Conservation (phyloP, 2,329 filamentous ascomycete genomes). For the Penicillium olsonii region DNA sequence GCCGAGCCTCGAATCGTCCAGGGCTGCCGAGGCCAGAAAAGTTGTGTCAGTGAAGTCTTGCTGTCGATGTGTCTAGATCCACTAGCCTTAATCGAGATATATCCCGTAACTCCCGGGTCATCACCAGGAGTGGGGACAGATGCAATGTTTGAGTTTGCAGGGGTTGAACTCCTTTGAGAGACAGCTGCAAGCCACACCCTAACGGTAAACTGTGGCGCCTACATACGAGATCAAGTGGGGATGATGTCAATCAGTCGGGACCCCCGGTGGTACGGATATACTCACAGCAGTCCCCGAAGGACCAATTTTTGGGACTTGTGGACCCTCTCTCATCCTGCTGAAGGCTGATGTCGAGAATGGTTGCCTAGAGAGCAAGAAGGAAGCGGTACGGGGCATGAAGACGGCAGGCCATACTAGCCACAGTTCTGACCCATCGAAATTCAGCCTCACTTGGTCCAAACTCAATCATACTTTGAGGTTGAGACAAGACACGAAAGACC, state of each 20-base stretch:
- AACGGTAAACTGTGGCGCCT: slow-evolving; percentile 24
- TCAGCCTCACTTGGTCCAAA: slow-evolving; percentile 15
- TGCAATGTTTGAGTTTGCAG: slow-evolving; percentile 15
- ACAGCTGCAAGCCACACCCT: slow-evolving; percentile 20
- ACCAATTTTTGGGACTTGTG: neutral
- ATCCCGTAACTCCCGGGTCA: neutral
- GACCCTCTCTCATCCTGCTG: neutral
- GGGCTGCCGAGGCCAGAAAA: neutral
- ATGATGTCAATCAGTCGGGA: slow-evolving; percentile 15
- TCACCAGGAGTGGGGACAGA: slow-evolving; percentile 13
- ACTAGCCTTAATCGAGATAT: neutral
- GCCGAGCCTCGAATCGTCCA: slow-evolving; percentile 5
- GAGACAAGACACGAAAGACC: neutral
- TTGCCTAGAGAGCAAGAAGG: neutral
- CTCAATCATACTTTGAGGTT: neutral
- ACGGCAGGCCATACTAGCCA: slow-evolving; percentile 12
- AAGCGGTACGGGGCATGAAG: neutral
- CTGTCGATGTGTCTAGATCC: neutral
- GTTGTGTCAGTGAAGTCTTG: neutral
- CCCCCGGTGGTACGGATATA: slow-evolving; percentile 18
- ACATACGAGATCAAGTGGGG: slow-evolving; percentile 6
- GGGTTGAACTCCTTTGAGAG: neutral
- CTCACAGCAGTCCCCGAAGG: neutral
- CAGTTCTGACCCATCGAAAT: slow-evolving; percentile 3
- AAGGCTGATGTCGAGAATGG: neutral